A percentile compares a stretch with the other conserved stretches of the same genome.
These are phyloP conservation scores for Botrytis galanthina DNA, from an alignment of 2,329 filamentous ascomycete species.

Conservation along the genomic window DNA sequence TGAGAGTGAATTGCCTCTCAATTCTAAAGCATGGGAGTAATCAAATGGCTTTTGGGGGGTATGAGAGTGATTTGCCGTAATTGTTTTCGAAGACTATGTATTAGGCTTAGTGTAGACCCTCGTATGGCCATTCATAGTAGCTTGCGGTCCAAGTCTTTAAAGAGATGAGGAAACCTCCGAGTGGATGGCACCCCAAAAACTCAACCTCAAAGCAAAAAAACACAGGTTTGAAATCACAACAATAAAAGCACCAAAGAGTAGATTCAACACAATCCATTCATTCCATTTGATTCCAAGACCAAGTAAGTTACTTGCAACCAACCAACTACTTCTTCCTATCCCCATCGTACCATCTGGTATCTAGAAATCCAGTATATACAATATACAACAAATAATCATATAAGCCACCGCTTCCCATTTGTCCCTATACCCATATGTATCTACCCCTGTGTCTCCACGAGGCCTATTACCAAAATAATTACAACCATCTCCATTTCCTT, in stretches of 20 bases:
- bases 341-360: background rate
- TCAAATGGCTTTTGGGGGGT: no score
- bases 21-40: no score
- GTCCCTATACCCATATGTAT: constrained; percentile 2
- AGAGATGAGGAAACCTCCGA: no score
- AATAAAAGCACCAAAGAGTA: background rate
- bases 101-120: no score
- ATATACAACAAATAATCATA: constrained; percentile 8
- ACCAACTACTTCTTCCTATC: background rate
- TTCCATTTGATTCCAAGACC: background rate
- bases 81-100: no score
- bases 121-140: no score
- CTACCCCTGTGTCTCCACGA: background rate
- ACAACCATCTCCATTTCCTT: constrained; percentile 1
- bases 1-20: no score
- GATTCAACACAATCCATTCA: background rate
- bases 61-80: no score
- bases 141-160: no score
- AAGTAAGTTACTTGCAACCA: background rate
- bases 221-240: background rate
- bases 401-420: background rate
- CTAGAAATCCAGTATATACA: constrained; percentile 12
- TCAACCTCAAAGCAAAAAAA: background rate
- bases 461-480: background rate
- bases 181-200: background rate